phyloP scores from a whole-genome alignment of 768 basidiomycete genomes.

The Rhizopogon vesiculosus region DNA sequence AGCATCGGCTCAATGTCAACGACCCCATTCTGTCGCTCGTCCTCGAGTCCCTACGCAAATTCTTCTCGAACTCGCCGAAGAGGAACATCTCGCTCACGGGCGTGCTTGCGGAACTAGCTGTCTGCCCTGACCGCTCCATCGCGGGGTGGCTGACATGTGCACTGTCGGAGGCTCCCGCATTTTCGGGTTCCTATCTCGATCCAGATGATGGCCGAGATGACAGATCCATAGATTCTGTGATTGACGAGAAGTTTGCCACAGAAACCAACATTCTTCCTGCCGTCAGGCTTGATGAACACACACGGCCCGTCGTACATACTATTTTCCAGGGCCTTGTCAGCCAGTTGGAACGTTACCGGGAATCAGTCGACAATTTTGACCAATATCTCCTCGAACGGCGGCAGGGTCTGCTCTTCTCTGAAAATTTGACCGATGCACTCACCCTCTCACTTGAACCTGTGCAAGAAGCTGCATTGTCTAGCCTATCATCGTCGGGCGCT shows the following conservation, averaged over 20 bases:
- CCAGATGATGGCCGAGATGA: constrained; percentile 64
- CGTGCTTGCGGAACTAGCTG: constrained; percentile 70
- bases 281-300: constrained; percentile 61
- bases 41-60: constrained; percentile 65
- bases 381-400: constrained; percentile 79
- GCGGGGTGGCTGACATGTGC: constrained; percentile 86
- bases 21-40: constrained; percentile 72
- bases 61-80: constrained; percentile 84
- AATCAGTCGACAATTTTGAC: constrained; percentile 75
- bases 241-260: constrained; percentile 60
- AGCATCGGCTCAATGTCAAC: constrained; percentile 75
- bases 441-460: constrained; percentile 61
- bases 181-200: constrained; percentile 2
- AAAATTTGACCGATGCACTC: constrained; percentile 88
- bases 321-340: constrained; percentile 77
- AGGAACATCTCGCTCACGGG: constrained; percentile 88
- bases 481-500: constrained; percentile 13
- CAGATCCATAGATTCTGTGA: constrained; percentile 70
- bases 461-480: constrained; percentile 35
- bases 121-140: constrained; percentile 83
- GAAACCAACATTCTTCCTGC: constrained; percentile 60
- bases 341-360: constrained; percentile 79
- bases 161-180: constrained; percentile 29
- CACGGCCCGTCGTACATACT: constrained; percentile 75
- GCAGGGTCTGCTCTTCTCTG: constrained; percentile 85